A percentile compares a stretch with the other conserved stretches of the same genome.
phyloP scores from a whole-genome alignment of 2,329 filamentous ascomycete species.

The Coniochaeta pulveracea region DNA sequence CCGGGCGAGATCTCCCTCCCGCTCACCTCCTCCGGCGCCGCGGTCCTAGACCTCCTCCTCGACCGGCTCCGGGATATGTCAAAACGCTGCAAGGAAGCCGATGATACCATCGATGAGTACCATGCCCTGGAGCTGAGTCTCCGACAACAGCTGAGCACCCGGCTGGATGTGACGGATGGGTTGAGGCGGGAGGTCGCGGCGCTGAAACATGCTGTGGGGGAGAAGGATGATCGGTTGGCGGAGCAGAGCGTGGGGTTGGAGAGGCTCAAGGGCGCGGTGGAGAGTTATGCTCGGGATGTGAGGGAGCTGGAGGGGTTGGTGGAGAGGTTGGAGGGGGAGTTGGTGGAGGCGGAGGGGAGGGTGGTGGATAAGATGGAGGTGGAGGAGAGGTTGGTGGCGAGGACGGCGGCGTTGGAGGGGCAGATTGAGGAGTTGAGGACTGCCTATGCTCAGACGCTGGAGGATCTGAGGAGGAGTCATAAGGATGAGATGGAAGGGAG shows the following conservation, averaged over 20 bases:
- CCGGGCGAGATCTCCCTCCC: slow-evolving; percentile 46
- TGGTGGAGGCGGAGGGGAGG: slow-evolving; percentile 31
- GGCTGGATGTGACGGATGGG: slow-evolving; percentile 38
- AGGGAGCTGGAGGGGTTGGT: slow-evolving; percentile 40
- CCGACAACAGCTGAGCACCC: slow-evolving; percentile 42
- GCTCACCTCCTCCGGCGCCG: slow-evolving; percentile 37
- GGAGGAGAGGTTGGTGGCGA: slow-evolving; percentile 4
- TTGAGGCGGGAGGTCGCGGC: slow-evolving; percentile 28
- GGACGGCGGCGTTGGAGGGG: slow-evolving; percentile 24
- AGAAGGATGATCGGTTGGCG: slow-evolving; percentile 25
- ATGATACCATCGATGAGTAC: slow-evolving; percentile 48
- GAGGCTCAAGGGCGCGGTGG: slow-evolving; percentile 38
- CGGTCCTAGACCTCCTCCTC: slow-evolving; percentile 44
- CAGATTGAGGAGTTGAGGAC: slow-evolving; percentile 26
- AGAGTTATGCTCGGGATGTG: slow-evolving; percentile 42
- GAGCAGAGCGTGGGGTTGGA: slow-evolving; percentile 39
- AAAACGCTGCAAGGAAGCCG: slow-evolving; percentile 31
- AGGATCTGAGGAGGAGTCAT: slow-evolving; percentile 17
- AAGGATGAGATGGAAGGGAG: slow-evolving; percentile 17
- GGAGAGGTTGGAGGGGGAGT: slow-evolving; percentile 31
- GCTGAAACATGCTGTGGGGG: slow-evolving; percentile 15
- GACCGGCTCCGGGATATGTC: slow-evolving; percentile 36
- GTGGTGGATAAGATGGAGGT: slow-evolving; percentile 21
- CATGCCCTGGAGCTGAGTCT: slow-evolving; percentile 43
- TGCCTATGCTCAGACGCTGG: slow-evolving; percentile 15